Base-by-base conservation (phyloP, 371 early-diverging fungal genomes). In the Actinomortierella wolfii region DNA sequence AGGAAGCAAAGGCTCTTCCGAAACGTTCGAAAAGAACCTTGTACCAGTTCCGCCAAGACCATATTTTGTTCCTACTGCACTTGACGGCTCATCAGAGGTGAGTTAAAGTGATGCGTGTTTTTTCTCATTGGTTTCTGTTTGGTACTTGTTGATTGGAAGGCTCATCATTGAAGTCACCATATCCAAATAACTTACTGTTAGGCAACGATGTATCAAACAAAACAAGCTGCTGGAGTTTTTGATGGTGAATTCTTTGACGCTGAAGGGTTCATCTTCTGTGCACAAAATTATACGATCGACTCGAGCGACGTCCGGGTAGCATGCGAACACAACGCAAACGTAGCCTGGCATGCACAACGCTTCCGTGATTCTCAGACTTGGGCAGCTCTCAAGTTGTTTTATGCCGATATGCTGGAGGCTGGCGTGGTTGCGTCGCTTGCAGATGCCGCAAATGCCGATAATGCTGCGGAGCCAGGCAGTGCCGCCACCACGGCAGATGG, bases 321-420 rank as follows among this genome's bases (percentile, higher is more conserved):
- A 0, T 92, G 92, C 64, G 85, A 84, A 56, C 80, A 83, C 23
- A 94, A 94, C 70, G 80, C 88, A 9, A 79, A 86, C 67, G 88
- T 89, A 71, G 92, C 91, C 3, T 82, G 80, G 78, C 83, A 86
- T 54, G 77, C 86, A 58, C 85, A 84, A 24, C 76, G 82, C 23
- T 87, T 81, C 52, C 83, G 90, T 20, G 86, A 89, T 4, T 84
- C 91, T 11, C 92, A 92, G 64, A 89, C 92, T 9, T 94, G 94
- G 94, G 85, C 81, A 42, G 82, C 92, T 17, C 54, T 93, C n/a
- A 83, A 85, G 41, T 68, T 90, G 39, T 73, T 92, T 39, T 91
- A 81, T 67, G 82, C 67, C 7, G 75, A 78, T 51, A 61, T 65
- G 51, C 56, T 64, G 8, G 62, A 78, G 39, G 50, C 61, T 0